Evolutionary conservation across 257 asterid species (phyloP).

Genomic region (Handroanthus guayacan): DNA sequence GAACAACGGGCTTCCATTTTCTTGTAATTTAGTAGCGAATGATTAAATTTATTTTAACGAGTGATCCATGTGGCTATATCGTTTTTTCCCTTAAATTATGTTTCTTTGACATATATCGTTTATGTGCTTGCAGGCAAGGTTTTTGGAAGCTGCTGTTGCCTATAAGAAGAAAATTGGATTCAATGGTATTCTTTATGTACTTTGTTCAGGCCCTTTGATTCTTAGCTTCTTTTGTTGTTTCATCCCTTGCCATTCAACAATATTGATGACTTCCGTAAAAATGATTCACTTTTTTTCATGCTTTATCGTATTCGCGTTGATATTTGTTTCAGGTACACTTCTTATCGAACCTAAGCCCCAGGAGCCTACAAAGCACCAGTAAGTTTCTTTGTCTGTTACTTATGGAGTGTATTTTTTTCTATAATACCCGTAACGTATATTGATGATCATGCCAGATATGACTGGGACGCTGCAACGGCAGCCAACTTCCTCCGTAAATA

Average conservation of each 20-base stretch:
- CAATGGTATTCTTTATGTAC: constrained; percentile 61
- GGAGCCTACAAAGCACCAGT: constrained; percentile 99
- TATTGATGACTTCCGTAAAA: not conserved
- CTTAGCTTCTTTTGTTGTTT: not conserved
- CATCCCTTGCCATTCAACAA: too few relatives aligned
- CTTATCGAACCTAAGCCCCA: constrained; percentile 99
- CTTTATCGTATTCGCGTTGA: not conserved
- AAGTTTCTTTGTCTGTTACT: constrained; percentile 35
- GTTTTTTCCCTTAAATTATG: not conserved
- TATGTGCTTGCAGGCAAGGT: constrained; percentile 71
- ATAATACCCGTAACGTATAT: not conserved
- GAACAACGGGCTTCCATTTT: not conserved
- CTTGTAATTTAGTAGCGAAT: not conserved
- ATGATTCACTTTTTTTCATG: not conserved
- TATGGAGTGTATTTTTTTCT: not conserved
- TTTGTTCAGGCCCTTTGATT: constrained; percentile 8
- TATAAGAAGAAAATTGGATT: constrained; percentile 98
- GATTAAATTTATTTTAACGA: not conserved
- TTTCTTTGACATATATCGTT: not conserved
- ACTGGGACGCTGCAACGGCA: constrained; percentile 99
- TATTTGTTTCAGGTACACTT: constrained; percentile 72
- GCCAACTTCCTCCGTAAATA: constrained; percentile 94
- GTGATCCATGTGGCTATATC: not conserved
- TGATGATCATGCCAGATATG: constrained; percentile 64
- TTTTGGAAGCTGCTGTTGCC: constrained; percentile 89